phyloP scores from a whole-genome alignment of 2,329 filamentous ascomycete genomes.

The Colletotrichum lentis region DNA sequence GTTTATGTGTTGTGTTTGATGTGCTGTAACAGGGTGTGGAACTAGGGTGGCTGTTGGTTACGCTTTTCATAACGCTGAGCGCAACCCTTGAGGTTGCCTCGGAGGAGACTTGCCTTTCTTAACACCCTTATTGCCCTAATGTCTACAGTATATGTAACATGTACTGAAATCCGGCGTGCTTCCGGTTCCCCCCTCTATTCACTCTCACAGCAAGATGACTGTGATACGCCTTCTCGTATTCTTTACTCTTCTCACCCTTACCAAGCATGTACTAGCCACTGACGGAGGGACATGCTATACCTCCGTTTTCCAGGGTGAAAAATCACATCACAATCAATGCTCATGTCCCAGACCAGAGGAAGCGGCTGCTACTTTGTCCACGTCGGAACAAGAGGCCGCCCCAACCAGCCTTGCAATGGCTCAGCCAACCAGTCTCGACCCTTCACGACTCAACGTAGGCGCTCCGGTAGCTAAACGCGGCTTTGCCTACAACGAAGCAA shows the following conservation, averaged over 20 bases:
- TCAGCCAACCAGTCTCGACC: background rate
- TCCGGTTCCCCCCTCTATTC: background rate
- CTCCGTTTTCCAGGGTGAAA: background rate
- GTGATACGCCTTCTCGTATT: background rate
- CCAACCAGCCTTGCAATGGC: background rate
- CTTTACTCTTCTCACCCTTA: background rate
- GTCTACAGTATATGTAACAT: too few species aligned
- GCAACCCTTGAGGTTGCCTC: too few species aligned
- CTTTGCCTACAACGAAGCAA: constrained; percentile 70
- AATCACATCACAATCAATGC: background rate
- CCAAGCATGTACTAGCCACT: background rate
- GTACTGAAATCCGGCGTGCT: background rate
- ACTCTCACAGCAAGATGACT: background rate
- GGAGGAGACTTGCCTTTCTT: too few species aligned
- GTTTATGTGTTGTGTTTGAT: too few species aligned
- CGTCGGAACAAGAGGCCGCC: background rate
- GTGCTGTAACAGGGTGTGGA: too few species aligned
- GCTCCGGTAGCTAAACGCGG: constrained; percentile 63
- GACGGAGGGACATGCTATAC: background rate
- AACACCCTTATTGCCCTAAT: too few species aligned
- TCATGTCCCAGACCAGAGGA: background rate
- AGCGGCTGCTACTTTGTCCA: background rate
- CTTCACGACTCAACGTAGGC: background rate
- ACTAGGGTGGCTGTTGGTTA: too few species aligned
- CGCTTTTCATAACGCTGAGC: too few species aligned